phyloP scores from a whole-genome alignment of 1,139 yeast species.

The Sugiyamaella neomexicana region DNA sequence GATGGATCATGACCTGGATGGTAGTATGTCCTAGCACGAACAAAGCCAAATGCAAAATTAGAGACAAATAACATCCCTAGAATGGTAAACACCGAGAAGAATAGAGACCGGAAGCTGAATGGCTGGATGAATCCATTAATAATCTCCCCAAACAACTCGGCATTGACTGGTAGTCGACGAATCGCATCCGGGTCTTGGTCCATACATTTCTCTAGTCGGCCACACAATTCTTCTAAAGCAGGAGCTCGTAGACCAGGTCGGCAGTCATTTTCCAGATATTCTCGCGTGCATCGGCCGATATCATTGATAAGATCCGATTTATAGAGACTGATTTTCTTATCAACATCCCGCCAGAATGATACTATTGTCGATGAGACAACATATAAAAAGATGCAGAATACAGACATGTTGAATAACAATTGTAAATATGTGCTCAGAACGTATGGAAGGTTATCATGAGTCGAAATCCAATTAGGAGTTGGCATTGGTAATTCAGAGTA shows the following conservation, averaged over 20 bases:
- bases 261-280: conserved; percentile 71
- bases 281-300: conserved; percentile 64
- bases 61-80: conserved; percentile 42
- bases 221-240: conserved; percentile 67
- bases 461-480: conserved; percentile 26
- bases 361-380: conserved; percentile 52
- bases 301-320: conserved; percentile 57
- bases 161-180: conserved; percentile 66
- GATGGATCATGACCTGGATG: not conserved
- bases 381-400: conserved; percentile 55
- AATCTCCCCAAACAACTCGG: conserved; percentile 75
- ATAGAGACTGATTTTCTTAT: conserved; percentile 58
- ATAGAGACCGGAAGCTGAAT: conserved; percentile 64
- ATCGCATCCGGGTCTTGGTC: conserved; percentile 73
- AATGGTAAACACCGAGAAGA: conserved; percentile 45
- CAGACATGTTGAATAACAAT: conserved; percentile 57
- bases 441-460: conserved; percentile 60
- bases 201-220: conserved; percentile 77
- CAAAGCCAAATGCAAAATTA: conserved; percentile 47
- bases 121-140: conserved; percentile 72
- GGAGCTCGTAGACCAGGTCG: conserved; percentile 51
- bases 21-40: conserved; percentile 32
- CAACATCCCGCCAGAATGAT: conserved; percentile 66
- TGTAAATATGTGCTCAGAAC: conserved; percentile 74
- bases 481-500: conserved; percentile 25